Base-by-base conservation (phyloP, 2,329 filamentous ascomycete species). In the Chaetomium olivaceum region DNA sequence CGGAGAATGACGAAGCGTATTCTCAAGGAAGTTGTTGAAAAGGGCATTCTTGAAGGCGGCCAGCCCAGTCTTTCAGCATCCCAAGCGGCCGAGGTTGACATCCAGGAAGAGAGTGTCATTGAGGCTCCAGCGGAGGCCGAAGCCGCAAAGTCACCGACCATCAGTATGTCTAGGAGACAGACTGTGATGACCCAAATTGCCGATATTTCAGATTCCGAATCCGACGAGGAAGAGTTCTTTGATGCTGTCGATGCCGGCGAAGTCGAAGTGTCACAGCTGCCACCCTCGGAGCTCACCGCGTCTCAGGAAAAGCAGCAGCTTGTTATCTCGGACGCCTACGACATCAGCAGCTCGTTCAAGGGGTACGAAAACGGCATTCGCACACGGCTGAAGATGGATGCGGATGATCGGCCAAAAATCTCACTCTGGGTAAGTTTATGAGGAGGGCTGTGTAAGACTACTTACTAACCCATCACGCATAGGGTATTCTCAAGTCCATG, bases 401-500 rank as follows among this genome's bases (percentile, higher is more conserved):
- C 89, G 36, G 95, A 99, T 76, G 87, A 99, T 75, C 83, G 95
- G 72, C 95, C 95, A 0, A 97, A 94, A 81, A 92, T 98, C 67
- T 95, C 91, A 33, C 87, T 99, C 52, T 99, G 95, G 95, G 93
- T 96, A 86, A 79, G 90, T 80, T 57, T 16, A n/a, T 11, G n/a
- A 12, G 16, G 21, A 14, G 2, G 9, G 21, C 21, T 14, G 39
- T 3, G 5, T 4, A 12, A 19, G 12, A 48, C 7, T 6, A 7
- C 4, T 25, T 14, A 31, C 74, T 77, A 68, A 77, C 69, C 50
- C 23, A 46, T 14, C 66, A 43, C 39, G 16, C 16, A 8, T 60
- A 97, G 93, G 90, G 91, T 71, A 97, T 99, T 72, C 81, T 99
- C 69, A 99, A 98, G 81, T 98, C 94, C 25, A 98, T 99, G 95